Conservation (phyloP, 495 filamentous ascomycete genomes). For the Penicillium paxilli region DNA sequence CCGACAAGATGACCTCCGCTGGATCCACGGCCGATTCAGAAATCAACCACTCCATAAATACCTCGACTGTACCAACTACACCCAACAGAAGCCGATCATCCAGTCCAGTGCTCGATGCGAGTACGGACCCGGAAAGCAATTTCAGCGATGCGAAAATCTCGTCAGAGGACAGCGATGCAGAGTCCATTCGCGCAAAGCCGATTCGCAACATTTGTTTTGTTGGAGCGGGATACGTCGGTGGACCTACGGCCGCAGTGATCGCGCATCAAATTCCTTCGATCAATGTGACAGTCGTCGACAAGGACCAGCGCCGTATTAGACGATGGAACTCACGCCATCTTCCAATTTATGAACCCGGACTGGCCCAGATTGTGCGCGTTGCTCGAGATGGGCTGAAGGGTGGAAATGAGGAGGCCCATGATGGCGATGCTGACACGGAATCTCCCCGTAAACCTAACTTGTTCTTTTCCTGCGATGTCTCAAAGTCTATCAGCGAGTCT, state of each 20-base stretch:
- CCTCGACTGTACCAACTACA: slow-evolving; percentile 9
- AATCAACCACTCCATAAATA: not conserved
- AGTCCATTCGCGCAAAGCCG: not conserved
- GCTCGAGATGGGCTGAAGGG: slow-evolving; percentile 25
- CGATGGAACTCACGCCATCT: slow-evolving; percentile 72
- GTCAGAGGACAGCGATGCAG: not conserved
- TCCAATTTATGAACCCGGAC: slow-evolving; percentile 59
- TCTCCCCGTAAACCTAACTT: slow-evolving; percentile 48
- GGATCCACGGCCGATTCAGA: slow-evolving; percentile 1
- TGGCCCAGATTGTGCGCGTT: slow-evolving; percentile 42
- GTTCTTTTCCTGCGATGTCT: slow-evolving; percentile 68
- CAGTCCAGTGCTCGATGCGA: slow-evolving; percentile 5
- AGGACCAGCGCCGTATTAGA: slow-evolving; percentile 60
- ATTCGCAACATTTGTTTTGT: slow-evolving; percentile 63
- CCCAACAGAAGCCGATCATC: slow-evolving; percentile 10
- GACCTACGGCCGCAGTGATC: slow-evolving; percentile 74
- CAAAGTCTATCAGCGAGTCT: slow-evolving; percentile 57
- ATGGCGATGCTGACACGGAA: not conserved
- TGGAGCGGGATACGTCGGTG: slow-evolving; percentile 68
- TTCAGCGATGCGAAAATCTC: not conserved
- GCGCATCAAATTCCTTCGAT: slow-evolving; percentile 70
- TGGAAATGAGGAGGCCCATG: not conserved
- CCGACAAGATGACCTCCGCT: not conserved
- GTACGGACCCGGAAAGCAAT: not conserved
- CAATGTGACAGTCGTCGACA: slow-evolving; percentile 70